These are phyloP conservation scores for Solanum commersonii DNA, from an alignment of 257 asterid genomes.

Conservation along the genomic window DNA sequence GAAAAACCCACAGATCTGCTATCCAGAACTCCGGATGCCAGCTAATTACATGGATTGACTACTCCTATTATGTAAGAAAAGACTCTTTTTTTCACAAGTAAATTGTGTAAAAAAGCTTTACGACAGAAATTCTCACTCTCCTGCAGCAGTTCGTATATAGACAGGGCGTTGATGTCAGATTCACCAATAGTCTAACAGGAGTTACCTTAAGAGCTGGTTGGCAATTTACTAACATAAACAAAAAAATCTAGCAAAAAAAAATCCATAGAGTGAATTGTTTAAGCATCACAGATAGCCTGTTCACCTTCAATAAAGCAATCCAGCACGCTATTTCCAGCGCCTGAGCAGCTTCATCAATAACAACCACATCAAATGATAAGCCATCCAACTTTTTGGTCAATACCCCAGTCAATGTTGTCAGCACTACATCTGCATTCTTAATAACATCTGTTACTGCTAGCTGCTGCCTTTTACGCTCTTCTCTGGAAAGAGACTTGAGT, in stretches of 20 bases:
- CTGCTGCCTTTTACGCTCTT: constrained; percentile 96
- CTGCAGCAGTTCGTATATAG: neutral
- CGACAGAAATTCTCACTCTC: neutral
- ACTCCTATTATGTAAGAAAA: neutral
- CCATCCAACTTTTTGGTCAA: constrained; percentile 64
- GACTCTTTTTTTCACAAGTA: neutral
- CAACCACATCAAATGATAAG: constrained; percentile 71
- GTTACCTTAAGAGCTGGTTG: neutral
- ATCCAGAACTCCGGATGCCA: neutral
- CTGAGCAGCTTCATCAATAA: constrained; percentile 98
- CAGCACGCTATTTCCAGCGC: constrained; percentile 98
- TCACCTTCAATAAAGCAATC: constrained; percentile 95
- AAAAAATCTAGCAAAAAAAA: neutral
- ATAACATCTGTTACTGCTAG: constrained; percentile 92
- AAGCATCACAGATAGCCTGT: neutral
- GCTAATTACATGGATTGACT: neutral
- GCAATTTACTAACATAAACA: neutral
- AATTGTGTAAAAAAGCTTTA: neutral
- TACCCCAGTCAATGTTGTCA: constrained; percentile 93
- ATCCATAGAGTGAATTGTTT: neutral
- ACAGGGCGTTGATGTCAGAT: neutral
- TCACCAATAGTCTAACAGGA: neutral
- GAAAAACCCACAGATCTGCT: neutral
- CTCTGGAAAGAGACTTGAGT: constrained; percentile 77
- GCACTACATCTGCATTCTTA: constrained; percentile 71